Evolutionary conservation across 768 basidiomycete species (phyloP), one percentile per base, ranked within the genome.

Genomic region (Glaciozyma martinii): DNA sequence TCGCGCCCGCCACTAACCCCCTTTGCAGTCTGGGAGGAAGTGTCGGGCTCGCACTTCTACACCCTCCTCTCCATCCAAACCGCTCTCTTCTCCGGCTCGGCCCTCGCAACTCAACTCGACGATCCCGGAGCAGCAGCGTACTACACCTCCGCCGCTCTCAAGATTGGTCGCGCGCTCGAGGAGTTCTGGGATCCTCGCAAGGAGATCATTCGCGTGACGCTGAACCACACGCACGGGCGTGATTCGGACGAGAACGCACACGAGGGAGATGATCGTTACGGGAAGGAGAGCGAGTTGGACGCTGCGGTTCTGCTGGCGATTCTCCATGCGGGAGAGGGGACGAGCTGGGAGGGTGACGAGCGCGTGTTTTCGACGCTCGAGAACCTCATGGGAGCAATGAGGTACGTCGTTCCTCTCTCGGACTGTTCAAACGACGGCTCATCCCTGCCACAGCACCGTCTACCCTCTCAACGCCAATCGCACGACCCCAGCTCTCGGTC

Each of bases 21-120:
- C 12, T 6, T n/a, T 32, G 29, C 52, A 70, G 65, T 71, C n/a
- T 73, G 72, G 72, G 72, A 73, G 19, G 72, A 73, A 65, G 72
- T 73, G 44, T 56, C 57, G 0, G 72, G 70, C 43, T 23, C 32
- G 0, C 72, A 73, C 57, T 71, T 71, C 64, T 73, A 71, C 70
- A 73, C 71, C 19, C 66, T 73, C 58, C 59, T 73, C 54, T 64
- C 71, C 3, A 65, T 67, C 37, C 68, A 66, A 29, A 58, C 67
- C 0, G 64, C 63, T 1, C 65, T 73, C 37, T 30, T 64, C 40
- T 52, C 64, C 52, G 72, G 72, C 44, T 59, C 70, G 0, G 43
- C 37, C 19, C 62, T 73, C 58, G 70, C 72, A 5, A 1, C 21
- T 6, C 58, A 59, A 3, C 60, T 70, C 43, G n/a, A 19, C 40